phyloP scores from a whole-genome alignment of 1,139 yeast genomes.

The Blastobotrys persicus region DNA sequence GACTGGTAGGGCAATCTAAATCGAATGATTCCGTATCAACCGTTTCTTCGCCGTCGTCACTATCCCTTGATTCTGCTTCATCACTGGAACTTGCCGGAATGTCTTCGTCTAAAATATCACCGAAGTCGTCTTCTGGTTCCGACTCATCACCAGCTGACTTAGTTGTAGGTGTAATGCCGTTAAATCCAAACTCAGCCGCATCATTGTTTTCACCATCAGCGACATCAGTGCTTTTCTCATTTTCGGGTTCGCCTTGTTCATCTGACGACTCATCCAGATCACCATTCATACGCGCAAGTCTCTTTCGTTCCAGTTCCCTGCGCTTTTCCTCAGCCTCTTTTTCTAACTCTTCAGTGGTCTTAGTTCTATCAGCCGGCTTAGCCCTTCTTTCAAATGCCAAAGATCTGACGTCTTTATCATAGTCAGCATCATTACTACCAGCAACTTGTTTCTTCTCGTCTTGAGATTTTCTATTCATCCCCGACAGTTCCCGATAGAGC shows the following conservation, averaged over 20 bases:
- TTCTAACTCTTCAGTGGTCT: constrained; percentile 81
- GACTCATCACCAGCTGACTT: constrained; percentile 28
- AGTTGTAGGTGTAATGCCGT: constrained; percentile 38
- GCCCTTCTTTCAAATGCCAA: constrained; percentile 84
- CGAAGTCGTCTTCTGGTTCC: constrained; percentile 22
- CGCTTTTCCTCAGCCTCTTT: constrained; percentile 69
- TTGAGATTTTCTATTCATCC: constrained; percentile 19
- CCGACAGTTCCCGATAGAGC: constrained; percentile 60
- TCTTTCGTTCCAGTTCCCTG: constrained; percentile 69
- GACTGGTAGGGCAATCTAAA: not conserved
- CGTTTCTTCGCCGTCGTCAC: constrained; percentile 20
- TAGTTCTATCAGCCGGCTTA: constrained; percentile 93
- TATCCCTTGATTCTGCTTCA: constrained; percentile 5
- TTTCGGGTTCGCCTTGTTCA: constrained; percentile 25
- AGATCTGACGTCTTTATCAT: constrained; percentile 76
- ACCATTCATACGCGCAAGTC: constrained; percentile 86
- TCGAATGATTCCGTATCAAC: constrained; percentile 7
- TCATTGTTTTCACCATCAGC: constrained; percentile 26
- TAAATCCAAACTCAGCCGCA: constrained; percentile 28
- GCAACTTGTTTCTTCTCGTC: constrained; percentile 29
- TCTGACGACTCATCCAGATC: constrained; percentile 50
- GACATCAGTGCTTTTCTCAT: constrained; percentile 29
- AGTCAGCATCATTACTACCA: constrained; percentile 52
- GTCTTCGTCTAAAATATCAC: constrained; percentile 7
- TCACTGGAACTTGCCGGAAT: not conserved